phyloP scores from a whole-genome alignment of 805 yeast species.

The Sugiyamaella marilandica region DNA sequence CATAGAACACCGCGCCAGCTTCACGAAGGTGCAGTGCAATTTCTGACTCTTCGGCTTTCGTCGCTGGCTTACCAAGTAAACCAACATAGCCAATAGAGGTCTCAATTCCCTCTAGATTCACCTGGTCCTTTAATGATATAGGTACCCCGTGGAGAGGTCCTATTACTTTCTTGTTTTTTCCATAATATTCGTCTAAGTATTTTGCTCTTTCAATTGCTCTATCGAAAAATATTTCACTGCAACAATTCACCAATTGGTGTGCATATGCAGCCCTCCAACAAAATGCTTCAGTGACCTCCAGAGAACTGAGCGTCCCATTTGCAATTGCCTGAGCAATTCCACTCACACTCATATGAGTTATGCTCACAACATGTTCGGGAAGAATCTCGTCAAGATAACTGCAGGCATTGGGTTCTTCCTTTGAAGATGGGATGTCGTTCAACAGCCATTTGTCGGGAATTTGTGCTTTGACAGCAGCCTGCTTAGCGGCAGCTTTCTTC shows the following conservation, averaged over 20 bases:
- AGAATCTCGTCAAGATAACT: conserved; percentile 10
- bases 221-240: conserved; percentile 43
- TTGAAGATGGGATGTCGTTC: conserved; percentile 5
- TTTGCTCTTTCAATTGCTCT: conserved; percentile 56
- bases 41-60: conserved; percentile 38
- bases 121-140: conserved; percentile 55
- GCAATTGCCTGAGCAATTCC: conserved; percentile 4
- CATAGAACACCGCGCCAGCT: conserved; percentile 50
- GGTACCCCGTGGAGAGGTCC: conserved; percentile 71
- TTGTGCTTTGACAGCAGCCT: conserved; percentile 1
- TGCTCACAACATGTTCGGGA: conserved; percentile 2
- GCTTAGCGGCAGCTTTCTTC: conserved; percentile 9
- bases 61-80: conserved; percentile 43
- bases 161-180: conserved; percentile 31
- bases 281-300: conserved; percentile 48
- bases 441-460: conserved; percentile 14
- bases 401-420: conserved; percentile 13
- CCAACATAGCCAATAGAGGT: conserved; percentile 53
- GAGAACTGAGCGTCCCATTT: conserved; percentile 37
- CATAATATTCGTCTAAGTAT: conserved; percentile 47
- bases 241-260: conserved; percentile 46
- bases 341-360: conserved; percentile 8
- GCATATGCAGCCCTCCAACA: conserved; percentile 55
- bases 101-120: conserved; percentile 56
- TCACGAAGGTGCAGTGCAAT: conserved; percentile 40